These are phyloP conservation scores for Filobasidium uniguttulatum DNA, from an alignment of 1,284 basidiomycete species.

Conservation along the genomic window DNA sequence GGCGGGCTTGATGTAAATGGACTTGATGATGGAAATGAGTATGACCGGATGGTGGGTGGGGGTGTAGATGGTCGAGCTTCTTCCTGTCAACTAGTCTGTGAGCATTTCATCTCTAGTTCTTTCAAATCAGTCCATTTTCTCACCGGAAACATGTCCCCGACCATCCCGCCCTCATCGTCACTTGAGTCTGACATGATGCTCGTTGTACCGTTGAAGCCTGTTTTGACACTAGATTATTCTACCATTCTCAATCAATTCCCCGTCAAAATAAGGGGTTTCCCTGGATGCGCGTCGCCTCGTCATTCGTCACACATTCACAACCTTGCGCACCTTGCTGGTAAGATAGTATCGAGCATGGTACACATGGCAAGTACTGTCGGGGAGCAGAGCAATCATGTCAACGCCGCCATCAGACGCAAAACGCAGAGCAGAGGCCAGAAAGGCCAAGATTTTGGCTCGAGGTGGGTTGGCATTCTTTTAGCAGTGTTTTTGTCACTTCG, in stretches of 20 bases:
- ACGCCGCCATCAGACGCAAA: constrained; percentile 21
- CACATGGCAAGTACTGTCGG: too few species aligned
- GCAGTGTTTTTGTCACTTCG: background rate
- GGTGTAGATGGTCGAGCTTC: constrained; percentile 10
- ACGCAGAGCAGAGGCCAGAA: constrained; percentile 31
- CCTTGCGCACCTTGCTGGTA: too few species aligned
- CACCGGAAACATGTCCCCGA: constrained; percentile 13
- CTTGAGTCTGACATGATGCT: too few species aligned
- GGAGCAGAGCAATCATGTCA: too few species aligned
- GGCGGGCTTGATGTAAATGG: constrained; percentile 15
- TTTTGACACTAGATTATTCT: too few species aligned
- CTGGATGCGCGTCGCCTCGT: too few species aligned
- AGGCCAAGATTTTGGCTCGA: constrained; percentile 36
- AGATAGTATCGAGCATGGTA: too few species aligned
- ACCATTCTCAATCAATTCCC: too few species aligned
- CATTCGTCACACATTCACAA: too few species aligned
- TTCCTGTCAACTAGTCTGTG: constrained; percentile 5
- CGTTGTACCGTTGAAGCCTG: too few species aligned
- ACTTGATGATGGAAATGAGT: constrained; percentile 4
- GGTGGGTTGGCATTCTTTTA: constrained; percentile 14
- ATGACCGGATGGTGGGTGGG: constrained; percentile 10
- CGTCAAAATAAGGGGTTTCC: too few species aligned
- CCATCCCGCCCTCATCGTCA: constrained; percentile 5
- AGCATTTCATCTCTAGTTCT: background rate
- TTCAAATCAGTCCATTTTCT: background rate